These are phyloP conservation scores for Tillandsia fasciculata DNA, from an alignment of 176 grass and related monocot species.

Conservation along the genomic window DNA sequence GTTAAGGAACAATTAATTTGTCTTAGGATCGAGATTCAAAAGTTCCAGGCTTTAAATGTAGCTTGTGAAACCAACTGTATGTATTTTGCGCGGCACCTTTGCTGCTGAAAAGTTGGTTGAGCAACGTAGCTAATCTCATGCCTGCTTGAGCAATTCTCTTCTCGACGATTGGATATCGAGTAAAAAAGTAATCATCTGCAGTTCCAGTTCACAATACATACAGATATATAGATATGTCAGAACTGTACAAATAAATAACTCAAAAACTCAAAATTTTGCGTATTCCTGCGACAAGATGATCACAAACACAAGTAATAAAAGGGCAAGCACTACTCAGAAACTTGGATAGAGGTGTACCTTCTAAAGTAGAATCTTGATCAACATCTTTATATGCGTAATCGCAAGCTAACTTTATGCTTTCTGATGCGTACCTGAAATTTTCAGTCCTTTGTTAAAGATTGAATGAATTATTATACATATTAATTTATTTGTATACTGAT, in stretches of 20 bases:
- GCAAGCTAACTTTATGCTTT: constrained; percentile 37
- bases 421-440: constrained; percentile 36
- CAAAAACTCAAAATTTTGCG: too few species aligned
- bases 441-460: not conserved
- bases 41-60: not conserved
- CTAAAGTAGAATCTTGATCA: constrained; percentile 31
- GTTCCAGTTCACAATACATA: not conserved
- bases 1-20: too few species aligned
- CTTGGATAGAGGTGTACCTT: constrained; percentile 19
- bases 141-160: constrained; percentile 53
- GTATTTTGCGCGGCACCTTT: constrained; percentile 15
- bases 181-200: constrained; percentile 52
- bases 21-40: not conserved
- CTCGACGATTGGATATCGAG: constrained; percentile 31
- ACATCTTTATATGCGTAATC: constrained; percentile 37
- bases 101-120: constrained; percentile 34
- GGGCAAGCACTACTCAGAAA: not conserved
- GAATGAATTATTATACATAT: too few species aligned
- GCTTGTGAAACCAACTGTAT: not conserved
- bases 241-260: not conserved
- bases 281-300: not conserved
- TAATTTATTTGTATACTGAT: too few species aligned
- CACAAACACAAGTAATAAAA: not conserved
- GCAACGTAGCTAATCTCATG: constrained; percentile 36
- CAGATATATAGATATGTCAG: too few species aligned